Evolutionary conservation across 1,139 yeast genomes (phyloP).

Genomic region (Sugiyamaella novakii): DNA sequence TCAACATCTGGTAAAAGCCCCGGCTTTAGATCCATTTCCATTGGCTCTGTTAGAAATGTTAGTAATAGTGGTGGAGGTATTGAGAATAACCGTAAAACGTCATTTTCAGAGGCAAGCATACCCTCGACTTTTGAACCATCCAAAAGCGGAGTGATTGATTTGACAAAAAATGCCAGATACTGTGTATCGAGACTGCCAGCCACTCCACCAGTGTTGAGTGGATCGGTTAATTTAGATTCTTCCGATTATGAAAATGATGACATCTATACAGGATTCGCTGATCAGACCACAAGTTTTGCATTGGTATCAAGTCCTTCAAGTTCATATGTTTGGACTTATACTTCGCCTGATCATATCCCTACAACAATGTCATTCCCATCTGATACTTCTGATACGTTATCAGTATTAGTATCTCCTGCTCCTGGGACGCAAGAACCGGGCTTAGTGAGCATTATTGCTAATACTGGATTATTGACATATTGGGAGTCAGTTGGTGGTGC

Average conservation of each 20-base stretch:
- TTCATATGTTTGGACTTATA: constrained; percentile 71
- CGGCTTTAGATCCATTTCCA: constrained; percentile 3
- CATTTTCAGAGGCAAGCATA: background rate
- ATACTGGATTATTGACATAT: constrained; percentile 58
- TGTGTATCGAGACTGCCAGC: constrained; percentile 65
- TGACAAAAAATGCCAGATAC: constrained; percentile 62
- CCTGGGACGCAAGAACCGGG: constrained; percentile 71
- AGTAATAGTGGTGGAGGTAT: background rate
- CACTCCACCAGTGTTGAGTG: constrained; percentile 50
- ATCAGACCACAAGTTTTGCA: constrained; percentile 57
- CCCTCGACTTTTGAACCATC: constrained; percentile 6
- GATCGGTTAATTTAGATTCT: constrained; percentile 21
- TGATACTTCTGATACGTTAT: constrained; percentile 46
- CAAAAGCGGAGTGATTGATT: constrained; percentile 47
- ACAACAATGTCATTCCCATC: constrained; percentile 49
- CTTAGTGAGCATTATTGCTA: constrained; percentile 58
- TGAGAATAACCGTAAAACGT: background rate
- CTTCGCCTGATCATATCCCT: constrained; percentile 61
- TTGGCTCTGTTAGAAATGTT: background rate
- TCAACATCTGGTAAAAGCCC: background rate
- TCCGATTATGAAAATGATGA: constrained; percentile 15
- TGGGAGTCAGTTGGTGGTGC: constrained; percentile 71
- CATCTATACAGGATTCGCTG: constrained; percentile 53
- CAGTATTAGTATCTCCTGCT: constrained; percentile 66
- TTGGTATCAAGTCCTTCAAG: constrained; percentile 54